Base-by-base conservation (phyloP, 805 yeast species). In the Spathaspora passalidarum region DNA sequence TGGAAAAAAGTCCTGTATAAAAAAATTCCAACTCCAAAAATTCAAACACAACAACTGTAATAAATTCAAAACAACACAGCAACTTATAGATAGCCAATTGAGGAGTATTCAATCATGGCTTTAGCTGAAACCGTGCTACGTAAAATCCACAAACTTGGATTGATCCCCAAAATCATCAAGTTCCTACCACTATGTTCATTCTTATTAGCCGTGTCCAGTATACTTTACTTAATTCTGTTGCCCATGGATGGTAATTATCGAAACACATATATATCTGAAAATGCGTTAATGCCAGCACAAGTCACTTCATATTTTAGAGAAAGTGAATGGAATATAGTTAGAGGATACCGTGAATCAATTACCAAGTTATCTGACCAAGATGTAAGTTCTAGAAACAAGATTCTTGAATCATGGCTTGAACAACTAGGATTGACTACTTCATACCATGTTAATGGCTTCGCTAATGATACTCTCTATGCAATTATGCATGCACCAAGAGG, bases 251-350 rank as follows among this genome's bases (percentile, higher is more conserved):
- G 97, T 17, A 88, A 88, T 59, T 88, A 71, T 62, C 73, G 97
- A 45, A 66, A 74, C 51, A 89, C 97, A 2, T 94, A 94, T 62
- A 86, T 91, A 10, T 86, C 96, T 6, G 99, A 94, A 60, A 94
- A 94, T 65, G 99, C 99, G 25, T 72, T 94, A 62, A 83, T 94
- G 88, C 97, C 99, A 6, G 91, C 96, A 0, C 98, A 94, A 62
- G 98, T 94, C 2, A 84, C 84, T 55, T 83, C 95, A 19, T 90
- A 89, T 61, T 94, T 88, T 62, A 76, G 97, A 45, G 98, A 92
- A 59, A 81, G 89, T 35, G 98, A 94, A 61, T 94, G 98, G 97
- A 88, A 91, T 57, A 72, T 86, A 45, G 79, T 89, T 25, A 73
- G 98, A 47, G 99, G 97, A 0, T 89, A 84, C 59, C 76, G 96